These are phyloP conservation scores for Fibroporia radiculosa DNA, from an alignment of 768 basidiomycete genomes.

Conservation along the genomic window DNA sequence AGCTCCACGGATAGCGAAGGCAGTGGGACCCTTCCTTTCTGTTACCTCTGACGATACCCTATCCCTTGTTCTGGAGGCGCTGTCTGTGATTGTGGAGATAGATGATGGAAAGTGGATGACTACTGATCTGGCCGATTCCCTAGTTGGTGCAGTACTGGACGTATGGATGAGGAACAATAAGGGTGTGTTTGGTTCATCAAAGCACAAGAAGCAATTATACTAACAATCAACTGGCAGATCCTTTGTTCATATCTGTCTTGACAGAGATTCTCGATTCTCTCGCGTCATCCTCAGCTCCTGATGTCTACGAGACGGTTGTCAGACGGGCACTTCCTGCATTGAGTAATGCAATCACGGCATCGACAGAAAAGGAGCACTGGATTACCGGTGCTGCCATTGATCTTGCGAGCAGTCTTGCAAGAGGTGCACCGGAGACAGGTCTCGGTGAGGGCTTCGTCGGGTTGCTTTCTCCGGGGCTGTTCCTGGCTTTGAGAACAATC, in stretches of 20 bases:
- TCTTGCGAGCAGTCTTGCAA: slow-evolving; percentile 62
- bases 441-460: slow-evolving; percentile 80
- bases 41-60: slow-evolving; percentile 83
- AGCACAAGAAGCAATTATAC: neutral
- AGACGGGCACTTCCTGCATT: slow-evolving; percentile 68
- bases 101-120: slow-evolving; percentile 70
- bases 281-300: slow-evolving; percentile 47
- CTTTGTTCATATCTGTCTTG: slow-evolving; percentile 79
- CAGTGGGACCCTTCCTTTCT: slow-evolving; percentile 77
- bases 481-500: slow-evolving; percentile 55
- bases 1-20: slow-evolving; percentile 67
- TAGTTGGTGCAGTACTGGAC: slow-evolving; percentile 63
- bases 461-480: slow-evolving; percentile 65
- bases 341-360: slow-evolving; percentile 50
- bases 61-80: slow-evolving; percentile 78
- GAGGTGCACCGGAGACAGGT: slow-evolving; percentile 52
- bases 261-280: slow-evolving; percentile 73
- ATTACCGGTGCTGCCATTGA: slow-evolving; percentile 78
- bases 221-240: slow-evolving; percentile 45
- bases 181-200: slow-evolving; percentile 35
- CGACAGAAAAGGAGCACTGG: slow-evolving; percentile 61
- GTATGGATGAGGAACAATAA: slow-evolving; percentile 85
- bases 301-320: slow-evolving; percentile 67
- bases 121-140: slow-evolving; percentile 50
- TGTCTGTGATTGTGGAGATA: slow-evolving; percentile 72